Evolutionary conservation across 306 rosid genomes (phyloP), one percentile per base, ranked within the genome.

Genomic region (Luffa aegyptiaca): DNA sequence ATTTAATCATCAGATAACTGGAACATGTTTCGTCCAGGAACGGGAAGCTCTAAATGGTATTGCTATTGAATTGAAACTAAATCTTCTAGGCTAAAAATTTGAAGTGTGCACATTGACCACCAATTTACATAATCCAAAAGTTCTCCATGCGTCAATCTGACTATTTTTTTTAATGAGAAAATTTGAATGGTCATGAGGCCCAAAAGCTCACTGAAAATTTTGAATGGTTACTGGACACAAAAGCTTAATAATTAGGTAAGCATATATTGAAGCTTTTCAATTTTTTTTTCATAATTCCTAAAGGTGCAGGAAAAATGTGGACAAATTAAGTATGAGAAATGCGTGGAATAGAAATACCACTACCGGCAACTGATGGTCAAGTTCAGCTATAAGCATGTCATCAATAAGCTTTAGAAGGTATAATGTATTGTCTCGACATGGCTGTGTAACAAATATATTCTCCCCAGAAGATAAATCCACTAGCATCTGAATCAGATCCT

Each of bases 361-460:
- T 95, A 95, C 98, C 98, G 90, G 96, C 82, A 92, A 93, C 58
- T 88, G 88, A 85, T 81, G 86, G 78, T 95, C 96, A 73, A 89
- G 80, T 90, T 92, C 98, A 31, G 96, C 85, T 73, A 89, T 84
- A 82, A 95, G 93, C 91, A 92, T 86, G 87, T 95, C 97, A 76
- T 95, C 98, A 66, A 92, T 87, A 87, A 95, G 86, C 82, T 84
- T 92, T 86, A 92, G 85, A 82, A 95, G 92, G 87, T 89, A 95
- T 74, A 92, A 77, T 16, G 97, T 82, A 88, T 95, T 95, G 84
- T 95, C 98, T 72, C 98, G 92, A 85, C 97, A 92, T 69, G 98
- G 98, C 83, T 95, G 98, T 1, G 90, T 88, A 73, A 86, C 70
- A 75, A 95, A 88, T 81, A 90, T 86, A 87, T 89, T 92, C 80